Evolutionary conservation across 768 basidiomycete genomes (phyloP).

Genomic region (Hericium coralloides): DNA sequence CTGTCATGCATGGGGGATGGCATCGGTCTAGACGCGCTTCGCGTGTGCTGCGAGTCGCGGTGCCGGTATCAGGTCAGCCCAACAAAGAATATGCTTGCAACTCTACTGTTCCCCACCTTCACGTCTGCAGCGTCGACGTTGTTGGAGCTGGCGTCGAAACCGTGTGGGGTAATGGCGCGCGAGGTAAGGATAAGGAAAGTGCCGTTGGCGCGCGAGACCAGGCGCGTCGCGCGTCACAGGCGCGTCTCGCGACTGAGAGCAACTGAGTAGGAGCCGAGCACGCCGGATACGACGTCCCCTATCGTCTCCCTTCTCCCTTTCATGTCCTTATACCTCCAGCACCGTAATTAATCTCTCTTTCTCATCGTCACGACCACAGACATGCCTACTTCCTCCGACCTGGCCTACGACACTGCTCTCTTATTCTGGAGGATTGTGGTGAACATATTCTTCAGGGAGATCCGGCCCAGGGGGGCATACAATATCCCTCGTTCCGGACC

Average conservation of each 20-base stretch:
- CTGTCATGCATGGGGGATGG: slow-evolving; percentile 14
- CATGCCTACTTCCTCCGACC: slow-evolving; percentile 1
- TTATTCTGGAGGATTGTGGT: slow-evolving; percentile 78
- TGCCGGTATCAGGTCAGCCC: background rate
- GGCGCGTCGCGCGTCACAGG: no score
- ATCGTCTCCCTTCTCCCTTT: background rate
- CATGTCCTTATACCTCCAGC: background rate
- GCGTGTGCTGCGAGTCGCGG: background rate
- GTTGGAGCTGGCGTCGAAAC: no score
- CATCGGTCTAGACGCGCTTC: background rate
- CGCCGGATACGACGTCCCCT: background rate
- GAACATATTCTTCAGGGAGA: slow-evolving; percentile 92
- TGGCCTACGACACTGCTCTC: slow-evolving; percentile 62
- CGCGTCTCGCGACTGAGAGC: no score
- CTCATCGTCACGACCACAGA: background rate
- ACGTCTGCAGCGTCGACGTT: no score
- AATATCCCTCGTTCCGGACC: slow-evolving; percentile 87
- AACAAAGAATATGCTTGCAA: no score
- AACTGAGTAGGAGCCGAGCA: no score
- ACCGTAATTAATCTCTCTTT: background rate
- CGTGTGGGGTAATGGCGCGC: no score
- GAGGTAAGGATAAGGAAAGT: no score
- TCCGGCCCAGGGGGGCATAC: slow-evolving; percentile 86
- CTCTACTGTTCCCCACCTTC: no score
- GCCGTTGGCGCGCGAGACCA: no score